phyloP scores from a whole-genome alignment of 2,329 filamentous ascomycete species.

The Fusarium redolens region DNA sequence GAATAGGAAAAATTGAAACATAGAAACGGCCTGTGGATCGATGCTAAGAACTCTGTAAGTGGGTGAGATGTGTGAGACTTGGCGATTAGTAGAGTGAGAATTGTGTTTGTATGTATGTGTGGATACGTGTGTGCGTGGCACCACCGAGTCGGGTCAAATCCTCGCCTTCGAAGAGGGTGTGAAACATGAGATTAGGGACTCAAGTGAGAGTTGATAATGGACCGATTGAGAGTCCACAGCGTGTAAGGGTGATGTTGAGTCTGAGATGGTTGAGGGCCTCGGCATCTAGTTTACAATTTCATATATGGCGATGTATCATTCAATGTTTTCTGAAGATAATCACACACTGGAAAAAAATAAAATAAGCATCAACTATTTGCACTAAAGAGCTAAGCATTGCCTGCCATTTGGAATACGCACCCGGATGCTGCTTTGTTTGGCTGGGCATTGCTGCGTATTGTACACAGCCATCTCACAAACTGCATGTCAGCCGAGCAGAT shows the following conservation, averaged over 20 bases:
- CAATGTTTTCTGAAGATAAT: background rate
- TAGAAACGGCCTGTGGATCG: constrained; percentile 6
- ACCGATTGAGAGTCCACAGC: constrained; percentile 14
- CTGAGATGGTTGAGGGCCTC: background rate
- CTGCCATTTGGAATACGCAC: background rate
- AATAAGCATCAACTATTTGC: constrained; percentile 16
- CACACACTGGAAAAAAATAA: background rate
- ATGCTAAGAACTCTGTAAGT: constrained; percentile 25
- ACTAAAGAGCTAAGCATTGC: background rate
- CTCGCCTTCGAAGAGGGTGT: constrained; percentile 25
- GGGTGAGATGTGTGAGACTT: constrained; percentile 28
- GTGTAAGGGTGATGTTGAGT: background rate
- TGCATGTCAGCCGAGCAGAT: constrained; percentile 40
- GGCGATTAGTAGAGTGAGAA: constrained; percentile 23
- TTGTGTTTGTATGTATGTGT: constrained; percentile 21
- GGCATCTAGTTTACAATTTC: background rate
- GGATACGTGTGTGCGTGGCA: constrained; percentile 31
- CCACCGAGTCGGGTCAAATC: constrained; percentile 34
- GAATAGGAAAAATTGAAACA: background rate
- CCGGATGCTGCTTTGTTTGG: background rate
- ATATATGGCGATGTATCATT: background rate
- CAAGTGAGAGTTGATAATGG: constrained; percentile 12
- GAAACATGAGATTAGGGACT: constrained; percentile 23
- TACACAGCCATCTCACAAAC: constrained; percentile 30
- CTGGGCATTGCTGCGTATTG: constrained; percentile 6